Base-by-base conservation (phyloP, 768 basidiomycete genomes). In the Lactarius hatsudake region DNA sequence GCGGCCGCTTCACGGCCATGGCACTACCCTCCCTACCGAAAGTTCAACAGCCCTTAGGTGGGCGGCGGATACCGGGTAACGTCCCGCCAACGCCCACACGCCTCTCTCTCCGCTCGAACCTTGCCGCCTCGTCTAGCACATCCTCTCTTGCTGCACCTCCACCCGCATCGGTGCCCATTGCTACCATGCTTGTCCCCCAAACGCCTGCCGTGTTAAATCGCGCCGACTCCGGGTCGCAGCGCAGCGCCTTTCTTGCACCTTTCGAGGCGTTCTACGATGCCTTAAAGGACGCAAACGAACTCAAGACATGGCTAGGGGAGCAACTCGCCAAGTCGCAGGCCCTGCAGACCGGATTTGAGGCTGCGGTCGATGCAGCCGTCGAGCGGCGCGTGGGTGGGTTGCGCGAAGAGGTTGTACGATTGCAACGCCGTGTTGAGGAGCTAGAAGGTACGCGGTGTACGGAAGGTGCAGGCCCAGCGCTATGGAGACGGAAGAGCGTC, bases 211-310 rank as follows among this genome's bases (percentile, higher is more conserved):
- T 83, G 13, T 80, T 90, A 23, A 86, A 87, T 18, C 84, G 83
- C 48, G 84, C 86, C 1, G 82, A 81, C 15, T 87, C 85, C 72
- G 73, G 83, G 12, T 83, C 84, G 28, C 88, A 89, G 73, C 91
- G 89, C 74, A 79, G 84, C 1, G 87, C 91, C 23, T 95, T 95
- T 76, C 78, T 95, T 58, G 86, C 88, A 0, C 92, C 91, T 3
- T 95, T 94, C 71, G 90, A 89, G 72, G 76, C 83, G 61, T 94
- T 95, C 76, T 95, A 93, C 74, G 92, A 94, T 66, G 88, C 91
- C 3, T 84, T 95, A 38, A 83, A 87, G 63, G 93, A 93, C 75
- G 87, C 89, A 18, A 87, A 86, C 73, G 86, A 91, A 73, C 83
- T 94, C 65, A 93, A 93, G 77, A 72, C 75, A 43, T 92, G 91